phyloP scores from a whole-genome alignment of 1,284 basidiomycete genomes.

The Irpex sp. region DNA sequence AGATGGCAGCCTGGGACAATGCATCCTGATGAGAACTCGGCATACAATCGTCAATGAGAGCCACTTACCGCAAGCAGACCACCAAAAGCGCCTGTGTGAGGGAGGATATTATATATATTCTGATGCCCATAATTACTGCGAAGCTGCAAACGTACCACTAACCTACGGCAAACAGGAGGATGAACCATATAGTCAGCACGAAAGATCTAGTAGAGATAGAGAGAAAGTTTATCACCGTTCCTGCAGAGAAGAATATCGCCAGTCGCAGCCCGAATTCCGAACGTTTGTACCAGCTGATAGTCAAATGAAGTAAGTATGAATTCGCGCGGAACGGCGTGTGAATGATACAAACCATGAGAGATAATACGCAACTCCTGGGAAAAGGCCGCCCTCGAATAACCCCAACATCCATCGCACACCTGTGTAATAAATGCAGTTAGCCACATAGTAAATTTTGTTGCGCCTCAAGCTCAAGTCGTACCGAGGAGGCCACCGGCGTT shows the following conservation, averaged over 20 bases:
- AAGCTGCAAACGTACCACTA: neutral
- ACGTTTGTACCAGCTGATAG: conserved; percentile 41
- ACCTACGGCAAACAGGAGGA: neutral
- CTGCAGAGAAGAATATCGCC: conserved; percentile 73
- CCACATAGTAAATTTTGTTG: neutral
- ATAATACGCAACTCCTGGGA: conserved; percentile 67
- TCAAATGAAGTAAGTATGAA: neutral
- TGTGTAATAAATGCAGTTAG: conserved; percentile 18
- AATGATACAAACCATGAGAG: conserved; percentile 49
- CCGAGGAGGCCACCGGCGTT: conserved; percentile 64
- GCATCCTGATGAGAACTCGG: neutral
- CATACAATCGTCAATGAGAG: neutral
- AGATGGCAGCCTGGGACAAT: conserved; percentile 53
- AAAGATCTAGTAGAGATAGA: neutral
- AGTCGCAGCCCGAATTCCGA: conserved; percentile 65
- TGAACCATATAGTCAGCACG: neutral
- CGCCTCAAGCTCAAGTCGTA: conserved; percentile 20
- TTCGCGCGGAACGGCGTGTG: neutral
- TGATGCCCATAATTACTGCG: neutral
- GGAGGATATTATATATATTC: neutral
- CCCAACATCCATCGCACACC: conserved; percentile 66
- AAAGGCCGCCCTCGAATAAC: conserved; percentile 70
- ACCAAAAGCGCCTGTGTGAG: conserved; percentile 57
- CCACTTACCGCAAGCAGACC: conserved; percentile 57
- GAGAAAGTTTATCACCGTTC: conserved; percentile 38